Base-by-base conservation (phyloP, 192 early-diverging fungal genomes). In the Rhizophagus prolifer region DNA sequence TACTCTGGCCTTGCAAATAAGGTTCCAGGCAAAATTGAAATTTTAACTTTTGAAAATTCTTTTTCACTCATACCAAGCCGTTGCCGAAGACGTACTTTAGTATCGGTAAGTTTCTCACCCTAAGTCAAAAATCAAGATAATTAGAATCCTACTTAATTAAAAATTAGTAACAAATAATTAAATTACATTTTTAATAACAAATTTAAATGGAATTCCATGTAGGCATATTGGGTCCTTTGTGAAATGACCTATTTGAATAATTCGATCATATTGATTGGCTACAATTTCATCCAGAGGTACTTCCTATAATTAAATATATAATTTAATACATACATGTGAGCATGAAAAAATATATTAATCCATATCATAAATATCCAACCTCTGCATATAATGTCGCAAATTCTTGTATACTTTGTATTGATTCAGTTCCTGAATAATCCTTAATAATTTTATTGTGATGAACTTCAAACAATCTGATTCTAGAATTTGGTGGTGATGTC, bases 191-290 rank as follows among this genome's bases (percentile, higher is more conserved):
- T 83, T 86, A 41, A 94, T 78, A 34, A 89, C 76, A 72, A 97
- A 92, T 71, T 83, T 83, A 84, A 98, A 97, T 26, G 97, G 97
- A 44, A 94, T 84, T 58, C 95, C 88, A 80, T 97, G 95, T 8
- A 86, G 78, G 44, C 88, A 86, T 10, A 64, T 41, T 21, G 90
- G 81, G 25, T 95, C 92, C 72, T 91, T 88, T 62, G 86, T 83
- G 80, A 92, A 96, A 8, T 38, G 36, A 38, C 36, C 6, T 38
- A 38, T 8, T 38, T 38, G 36, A 5, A 38, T 38, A 38, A 38
- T 38, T 38, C 0, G 36, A 38, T 38, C 36, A 38, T 38, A 8
- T 38, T 38, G 36, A 38, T 5, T 38, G 4, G 7, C 36, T 38
- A 38, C 36, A 38, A 38, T 38, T 38, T 38, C 36, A 9, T 90